Evolutionary conservation across 2,329 filamentous ascomycete species (phyloP).

Genomic region (Aspergillus fumigatus): DNA sequence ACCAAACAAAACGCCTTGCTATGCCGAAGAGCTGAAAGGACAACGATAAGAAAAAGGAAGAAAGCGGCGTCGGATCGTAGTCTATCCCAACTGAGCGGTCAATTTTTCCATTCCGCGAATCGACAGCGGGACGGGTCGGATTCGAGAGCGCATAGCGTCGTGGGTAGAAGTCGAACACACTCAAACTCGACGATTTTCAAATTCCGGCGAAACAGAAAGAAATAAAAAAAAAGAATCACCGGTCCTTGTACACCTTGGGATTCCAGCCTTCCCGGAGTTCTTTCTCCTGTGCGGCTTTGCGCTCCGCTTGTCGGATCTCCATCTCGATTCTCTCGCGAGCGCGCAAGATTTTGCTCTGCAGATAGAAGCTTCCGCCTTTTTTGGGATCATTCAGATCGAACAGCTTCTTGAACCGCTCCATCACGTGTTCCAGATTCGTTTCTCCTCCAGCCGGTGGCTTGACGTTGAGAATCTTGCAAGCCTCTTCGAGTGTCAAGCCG

Average conservation of each 20-base stretch:
- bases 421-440: slow-evolving; percentile 72
- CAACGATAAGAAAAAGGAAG: slow-evolving; percentile 4
- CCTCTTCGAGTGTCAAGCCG: slow-evolving; percentile 90
- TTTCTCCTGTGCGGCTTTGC: slow-evolving; percentile 68
- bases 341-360: slow-evolving; percentile 93
- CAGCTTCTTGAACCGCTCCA: slow-evolving; percentile 84
- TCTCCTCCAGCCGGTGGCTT: slow-evolving; percentile 77
- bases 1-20: slow-evolving; percentile 38
- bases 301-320: slow-evolving; percentile 69
- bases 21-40: slow-evolving; percentile 31
- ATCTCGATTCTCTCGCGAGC: slow-evolving; percentile 89
- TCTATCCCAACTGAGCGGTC: background rate
- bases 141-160: background rate
- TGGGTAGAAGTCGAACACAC: background rate
- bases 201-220: background rate
- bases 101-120: background rate
- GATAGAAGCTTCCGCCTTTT: slow-evolving; percentile 95
- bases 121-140: background rate
- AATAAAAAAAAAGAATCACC: slow-evolving; percentile 40
- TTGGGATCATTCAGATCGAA: slow-evolving; percentile 93
- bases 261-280: slow-evolving; percentile 85
- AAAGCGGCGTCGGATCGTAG: slow-evolving; percentile 1
- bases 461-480: slow-evolving; percentile 95
- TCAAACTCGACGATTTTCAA: background rate
- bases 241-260: slow-evolving; percentile 90